Conservation (phyloP, 768 basidiomycete species). For the Hirschioporus abietinus region DNA sequence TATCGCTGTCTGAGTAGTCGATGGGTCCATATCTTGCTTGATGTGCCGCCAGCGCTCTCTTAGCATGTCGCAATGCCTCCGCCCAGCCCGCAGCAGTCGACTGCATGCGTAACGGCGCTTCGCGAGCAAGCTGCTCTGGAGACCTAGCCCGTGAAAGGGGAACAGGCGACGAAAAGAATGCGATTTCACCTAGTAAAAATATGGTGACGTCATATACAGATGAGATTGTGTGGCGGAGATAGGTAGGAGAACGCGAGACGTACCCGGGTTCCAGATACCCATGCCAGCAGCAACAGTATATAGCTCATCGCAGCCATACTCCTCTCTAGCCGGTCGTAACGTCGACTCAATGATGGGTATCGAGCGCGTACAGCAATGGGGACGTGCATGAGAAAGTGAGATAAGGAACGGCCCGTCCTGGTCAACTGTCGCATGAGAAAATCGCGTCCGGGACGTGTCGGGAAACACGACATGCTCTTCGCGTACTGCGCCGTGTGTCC, state of each 20-base stretch:
- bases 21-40: background rate
- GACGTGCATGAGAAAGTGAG: background rate
- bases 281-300: background rate
- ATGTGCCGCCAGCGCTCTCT: background rate
- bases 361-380: background rate
- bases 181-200: background rate
- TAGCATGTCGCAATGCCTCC: background rate
- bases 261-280: background rate
- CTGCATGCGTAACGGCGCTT: background rate
- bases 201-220: background rate
- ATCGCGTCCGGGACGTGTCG: background rate
- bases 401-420: background rate
- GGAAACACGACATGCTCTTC: background rate
- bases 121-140: background rate
- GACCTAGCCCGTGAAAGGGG: background rate
- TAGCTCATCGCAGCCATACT: background rate
- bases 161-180: background rate
- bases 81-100: background rate
- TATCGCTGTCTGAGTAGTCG: background rate
- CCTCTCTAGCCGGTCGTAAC: background rate
- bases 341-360: background rate
- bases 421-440: background rate
- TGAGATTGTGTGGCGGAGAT: background rate
- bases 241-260: background rate
- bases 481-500: background rate